phyloP scores from a whole-genome alignment of 306 rosid species.

The Rosa persica region DNA sequence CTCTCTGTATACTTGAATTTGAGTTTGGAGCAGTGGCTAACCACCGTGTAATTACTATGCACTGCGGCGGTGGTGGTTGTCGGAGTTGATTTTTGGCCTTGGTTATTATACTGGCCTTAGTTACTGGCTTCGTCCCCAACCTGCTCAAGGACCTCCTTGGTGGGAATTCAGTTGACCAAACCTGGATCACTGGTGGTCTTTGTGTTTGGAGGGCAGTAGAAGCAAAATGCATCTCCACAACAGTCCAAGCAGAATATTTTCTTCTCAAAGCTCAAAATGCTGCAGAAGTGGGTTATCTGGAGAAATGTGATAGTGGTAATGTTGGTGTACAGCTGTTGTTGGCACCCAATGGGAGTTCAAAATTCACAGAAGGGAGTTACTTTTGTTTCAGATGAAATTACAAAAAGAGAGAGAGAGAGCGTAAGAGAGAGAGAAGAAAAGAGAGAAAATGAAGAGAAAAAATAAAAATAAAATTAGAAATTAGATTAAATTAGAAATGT shows the following conservation, averaged over 20 bases:
- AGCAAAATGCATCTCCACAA: constrained; percentile 72
- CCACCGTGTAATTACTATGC: too few species aligned
- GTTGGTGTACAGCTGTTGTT: not conserved
- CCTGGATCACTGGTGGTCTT: constrained; percentile 94
- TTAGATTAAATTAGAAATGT: too few species aligned
- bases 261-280: constrained; percentile 22
- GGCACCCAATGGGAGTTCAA: not conserved
- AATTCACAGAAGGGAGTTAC: not conserved
- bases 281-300: constrained; percentile 12
- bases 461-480: too few species aligned
- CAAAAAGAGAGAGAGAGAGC: constrained; percentile 5
- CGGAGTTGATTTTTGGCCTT: too few species aligned
- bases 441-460: too few species aligned
- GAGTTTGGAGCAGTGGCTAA: too few species aligned
- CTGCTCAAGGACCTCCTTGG: not conserved
- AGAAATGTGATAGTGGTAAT: constrained; percentile 22
- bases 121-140: too few species aligned
- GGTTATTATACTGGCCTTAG: too few species aligned
- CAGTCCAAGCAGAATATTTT: constrained; percentile 85
- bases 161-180: constrained; percentile 3
- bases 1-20: too few species aligned
- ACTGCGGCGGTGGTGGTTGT: too few species aligned
- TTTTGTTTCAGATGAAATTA: constrained; percentile 10
- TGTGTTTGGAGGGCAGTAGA: constrained; percentile 83
- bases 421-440: not conserved